These are phyloP conservation scores for Fraxinus greggii DNA, from an alignment of 305 asterid genomes.

Conservation along the genomic window DNA sequence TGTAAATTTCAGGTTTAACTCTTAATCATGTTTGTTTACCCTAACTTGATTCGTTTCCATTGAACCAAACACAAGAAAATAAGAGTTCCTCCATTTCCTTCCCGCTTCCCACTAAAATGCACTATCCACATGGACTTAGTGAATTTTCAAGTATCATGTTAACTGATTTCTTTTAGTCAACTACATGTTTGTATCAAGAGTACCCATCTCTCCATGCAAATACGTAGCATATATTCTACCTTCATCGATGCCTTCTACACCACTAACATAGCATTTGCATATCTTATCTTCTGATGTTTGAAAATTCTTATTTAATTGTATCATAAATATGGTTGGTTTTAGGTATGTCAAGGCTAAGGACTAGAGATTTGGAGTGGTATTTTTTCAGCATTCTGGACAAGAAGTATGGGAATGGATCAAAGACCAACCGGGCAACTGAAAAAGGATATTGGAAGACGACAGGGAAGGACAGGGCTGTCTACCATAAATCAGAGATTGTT, in stretches of 20 bases:
- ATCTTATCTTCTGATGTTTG: background rate
- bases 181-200: background rate
- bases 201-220: background rate
- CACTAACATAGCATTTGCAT: background rate
- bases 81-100: background rate
- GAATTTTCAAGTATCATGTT: background rate
- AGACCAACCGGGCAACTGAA: constrained; percentile 92
- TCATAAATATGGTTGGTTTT: constrained; percentile 21
- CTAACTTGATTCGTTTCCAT: background rate
- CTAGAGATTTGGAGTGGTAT: constrained; percentile 93
- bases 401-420: constrained; percentile 88
- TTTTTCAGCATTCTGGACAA: constrained; percentile 84
- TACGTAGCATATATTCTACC: background rate
- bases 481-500: constrained; percentile 56
- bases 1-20: background rate
- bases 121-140: background rate
- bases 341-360: constrained; percentile 75
- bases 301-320: constrained; percentile 12
- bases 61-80: background rate
- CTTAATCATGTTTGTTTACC: background rate
- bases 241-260: background rate
- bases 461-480: constrained; percentile 87
- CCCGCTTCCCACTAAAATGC: background rate
- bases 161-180: background rate
- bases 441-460: constrained; percentile 98